Percentiles rank a stretch among this genome's conserved stretches.
Conservation (phyloP, 2,329 filamentous ascomycete genomes). For the Didymosphaeria variabile region DNA sequence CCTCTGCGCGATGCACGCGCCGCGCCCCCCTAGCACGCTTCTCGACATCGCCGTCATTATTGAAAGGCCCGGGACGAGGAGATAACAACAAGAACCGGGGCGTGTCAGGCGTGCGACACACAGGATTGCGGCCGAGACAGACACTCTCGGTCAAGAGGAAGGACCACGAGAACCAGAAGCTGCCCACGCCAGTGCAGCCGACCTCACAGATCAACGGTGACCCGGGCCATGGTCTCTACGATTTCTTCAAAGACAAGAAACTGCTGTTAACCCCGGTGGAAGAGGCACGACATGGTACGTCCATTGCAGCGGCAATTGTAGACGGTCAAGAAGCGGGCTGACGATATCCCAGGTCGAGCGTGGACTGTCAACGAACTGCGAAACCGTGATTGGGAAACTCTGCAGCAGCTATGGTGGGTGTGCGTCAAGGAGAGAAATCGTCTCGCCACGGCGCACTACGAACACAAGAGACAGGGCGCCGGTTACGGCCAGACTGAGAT, state of each 20-base stretch:
- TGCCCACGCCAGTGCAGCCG: constrained; percentile 76
- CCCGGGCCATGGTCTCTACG: constrained; percentile 87
- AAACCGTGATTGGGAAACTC: constrained; percentile 89
- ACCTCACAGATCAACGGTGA: constrained; percentile 69
- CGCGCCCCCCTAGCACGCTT: constrained; percentile 60
- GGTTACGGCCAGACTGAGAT: constrained; percentile 79
- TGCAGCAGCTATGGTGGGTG: constrained; percentile 93
- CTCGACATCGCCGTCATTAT: constrained; percentile 60
- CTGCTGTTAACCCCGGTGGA: constrained; percentile 77
- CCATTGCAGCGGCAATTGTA: not conserved
- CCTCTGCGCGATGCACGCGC: constrained; percentile 35
- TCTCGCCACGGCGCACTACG: constrained; percentile 77
- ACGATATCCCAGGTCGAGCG: constrained; percentile 65
- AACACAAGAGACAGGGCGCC: constrained; percentile 72
- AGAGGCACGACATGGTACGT: constrained; percentile 70
- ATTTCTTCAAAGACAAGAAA: constrained; percentile 80
- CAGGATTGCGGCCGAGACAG: constrained; percentile 71
- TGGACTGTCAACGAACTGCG: constrained; percentile 90
- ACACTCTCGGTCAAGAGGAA: constrained; percentile 77
- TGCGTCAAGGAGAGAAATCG: constrained; percentile 92
- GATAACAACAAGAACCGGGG: constrained; percentile 85
- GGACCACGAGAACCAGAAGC: constrained; percentile 51
- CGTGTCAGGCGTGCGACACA: constrained; percentile 80
- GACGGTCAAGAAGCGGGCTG: not conserved
- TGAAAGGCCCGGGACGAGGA: constrained; percentile 54